These are phyloP conservation scores for Crithidia fasciculata DNA, from an alignment of 208 protist species.

Conservation along the genomic window DNA sequence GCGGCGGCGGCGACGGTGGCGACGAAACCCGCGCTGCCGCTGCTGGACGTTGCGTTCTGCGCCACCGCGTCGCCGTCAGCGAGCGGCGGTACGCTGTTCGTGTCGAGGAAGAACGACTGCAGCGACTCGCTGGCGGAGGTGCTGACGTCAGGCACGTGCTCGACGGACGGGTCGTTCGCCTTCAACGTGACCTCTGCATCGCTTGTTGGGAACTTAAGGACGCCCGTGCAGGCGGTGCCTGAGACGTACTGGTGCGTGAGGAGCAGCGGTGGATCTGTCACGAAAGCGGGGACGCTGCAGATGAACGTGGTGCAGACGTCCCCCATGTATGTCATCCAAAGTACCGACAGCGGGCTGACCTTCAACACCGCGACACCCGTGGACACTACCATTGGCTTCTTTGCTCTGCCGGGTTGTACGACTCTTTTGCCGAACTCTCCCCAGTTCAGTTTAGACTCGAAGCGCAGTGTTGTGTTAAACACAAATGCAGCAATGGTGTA, in stretches of 20 bases:
- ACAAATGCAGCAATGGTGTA: slow-evolving; percentile 34
- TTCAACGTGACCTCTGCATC: slow-evolving; percentile 47
- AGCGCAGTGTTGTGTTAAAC: slow-evolving; percentile 21
- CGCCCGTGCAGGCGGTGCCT: slow-evolving; percentile 35
- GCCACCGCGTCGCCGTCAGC: slow-evolving; percentile 29
- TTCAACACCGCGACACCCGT: slow-evolving; percentile 52
- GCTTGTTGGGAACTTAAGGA: slow-evolving; percentile 31
- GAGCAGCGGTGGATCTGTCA: slow-evolving; percentile 35
- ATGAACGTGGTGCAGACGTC: slow-evolving; percentile 37
- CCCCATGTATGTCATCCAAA: slow-evolving; percentile 38
- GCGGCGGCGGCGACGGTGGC: too few relatives aligned
- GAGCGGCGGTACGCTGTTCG: slow-evolving; percentile 43
- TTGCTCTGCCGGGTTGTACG: slow-evolving; percentile 31
- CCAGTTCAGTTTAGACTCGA: slow-evolving; percentile 12
- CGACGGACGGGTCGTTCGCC: slow-evolving; percentile 45
- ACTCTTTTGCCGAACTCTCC: slow-evolving; percentile 7
- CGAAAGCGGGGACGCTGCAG: slow-evolving; percentile 29
- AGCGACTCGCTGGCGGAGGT: slow-evolving; percentile 21
- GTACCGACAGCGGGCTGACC: slow-evolving; percentile 20
- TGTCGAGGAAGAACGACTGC: slow-evolving; percentile 38
- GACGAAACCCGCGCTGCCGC: slow-evolving; percentile 8
- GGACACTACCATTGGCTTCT: slow-evolving; percentile 52
- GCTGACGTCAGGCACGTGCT: slow-evolving; percentile 36
- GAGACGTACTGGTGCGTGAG: slow-evolving; percentile 48
- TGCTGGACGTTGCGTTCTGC: slow-evolving; percentile 63